Percentiles rank a stretch among this genome's conserved stretches.
Conservation (phyloP, 75 land plant species). For the Cunninghamia lanceolata region DNA sequence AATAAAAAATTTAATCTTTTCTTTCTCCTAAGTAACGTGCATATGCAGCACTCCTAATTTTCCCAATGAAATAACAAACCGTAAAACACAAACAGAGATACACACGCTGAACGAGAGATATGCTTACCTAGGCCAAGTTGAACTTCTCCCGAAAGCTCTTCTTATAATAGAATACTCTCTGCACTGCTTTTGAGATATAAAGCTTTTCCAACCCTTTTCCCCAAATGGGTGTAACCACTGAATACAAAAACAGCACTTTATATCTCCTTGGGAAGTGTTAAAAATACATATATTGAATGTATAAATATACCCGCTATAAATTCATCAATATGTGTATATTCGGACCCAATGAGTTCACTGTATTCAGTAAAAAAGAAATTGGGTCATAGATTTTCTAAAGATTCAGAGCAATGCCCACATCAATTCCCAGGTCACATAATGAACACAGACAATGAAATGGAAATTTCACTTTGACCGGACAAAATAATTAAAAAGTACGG, state of each 20-base stretch:
- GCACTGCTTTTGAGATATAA: neutral
- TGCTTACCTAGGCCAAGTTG: conserved; percentile 1
- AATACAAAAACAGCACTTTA: neutral
- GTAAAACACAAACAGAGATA: conserved; percentile 9
- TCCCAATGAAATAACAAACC: neutral
- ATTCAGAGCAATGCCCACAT: neutral
- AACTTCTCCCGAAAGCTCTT: neutral
- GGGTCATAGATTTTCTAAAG: neutral
- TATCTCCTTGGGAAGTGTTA: neutral
- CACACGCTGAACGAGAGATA: conserved; percentile 12
- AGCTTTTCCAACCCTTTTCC: neutral
- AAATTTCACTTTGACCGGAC: neutral
- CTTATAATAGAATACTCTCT: neutral
- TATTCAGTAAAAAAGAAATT: neutral
- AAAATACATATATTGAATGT: neutral
- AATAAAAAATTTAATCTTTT: neutral
- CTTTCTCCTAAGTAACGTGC: neutral
- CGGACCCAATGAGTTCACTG: neutral
- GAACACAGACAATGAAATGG: neutral
- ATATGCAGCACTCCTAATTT: neutral
- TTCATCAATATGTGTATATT: neutral
- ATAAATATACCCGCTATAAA: neutral
- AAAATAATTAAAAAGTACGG: neutral
- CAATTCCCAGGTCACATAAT: neutral
- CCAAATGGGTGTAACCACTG: neutral